phyloP scores from a whole-genome alignment of 257 asterid genomes.

The Salvia rosmarinus region DNA sequence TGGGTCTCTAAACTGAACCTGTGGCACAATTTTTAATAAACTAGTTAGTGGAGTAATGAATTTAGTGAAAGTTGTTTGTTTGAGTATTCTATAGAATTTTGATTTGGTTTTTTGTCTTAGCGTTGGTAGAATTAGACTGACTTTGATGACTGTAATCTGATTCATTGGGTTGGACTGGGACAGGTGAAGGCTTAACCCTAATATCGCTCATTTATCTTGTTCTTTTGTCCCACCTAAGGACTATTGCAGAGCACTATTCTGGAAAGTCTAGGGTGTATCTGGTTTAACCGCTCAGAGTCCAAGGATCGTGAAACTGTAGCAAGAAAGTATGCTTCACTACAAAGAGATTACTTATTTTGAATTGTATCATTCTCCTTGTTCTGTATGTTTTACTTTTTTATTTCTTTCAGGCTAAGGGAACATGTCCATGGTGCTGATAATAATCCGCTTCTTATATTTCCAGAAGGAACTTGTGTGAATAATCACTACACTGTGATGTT shows the following conservation, averaged over 20 bases:
- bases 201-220: constrained; percentile 28
- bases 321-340: constrained; percentile 61
- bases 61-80: background rate
- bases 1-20: background rate
- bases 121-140: constrained; percentile 17
- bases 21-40: constrained; percentile 7
- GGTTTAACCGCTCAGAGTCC: constrained; percentile 98
- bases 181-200: constrained; percentile 14
- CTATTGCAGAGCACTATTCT: constrained; percentile 90
- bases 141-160: constrained; percentile 11
- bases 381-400: constrained; percentile 1
- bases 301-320: constrained; percentile 97
- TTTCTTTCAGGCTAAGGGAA: constrained; percentile 73
- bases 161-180: constrained; percentile 24
- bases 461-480: constrained; percentile 99
- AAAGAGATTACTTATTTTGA: constrained; percentile 23
- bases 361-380: constrained; percentile 24
- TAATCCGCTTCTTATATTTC: constrained; percentile 97
- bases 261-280: constrained; percentile 97
- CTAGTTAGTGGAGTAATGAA: constrained; percentile 11
- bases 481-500: constrained; percentile 97
- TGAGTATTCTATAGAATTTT: background rate
- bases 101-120: background rate
- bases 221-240: constrained; percentile 50
- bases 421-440: constrained; percentile 91